phyloP scores from a whole-genome alignment of 2,329 filamentous ascomycete species.

The Cyphellophora europaea region DNA sequence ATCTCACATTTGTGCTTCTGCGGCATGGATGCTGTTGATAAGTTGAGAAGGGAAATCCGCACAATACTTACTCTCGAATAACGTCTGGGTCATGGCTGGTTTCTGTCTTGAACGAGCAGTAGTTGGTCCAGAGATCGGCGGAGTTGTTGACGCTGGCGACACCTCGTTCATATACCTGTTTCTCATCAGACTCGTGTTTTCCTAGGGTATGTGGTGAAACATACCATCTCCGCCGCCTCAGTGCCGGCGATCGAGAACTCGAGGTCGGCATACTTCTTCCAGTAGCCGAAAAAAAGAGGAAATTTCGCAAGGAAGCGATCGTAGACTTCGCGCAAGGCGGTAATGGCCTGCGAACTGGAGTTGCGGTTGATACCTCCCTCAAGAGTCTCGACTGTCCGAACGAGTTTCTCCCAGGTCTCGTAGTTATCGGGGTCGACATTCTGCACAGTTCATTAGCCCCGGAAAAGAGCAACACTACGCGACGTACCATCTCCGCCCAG shows the following conservation, averaged over 20 bases:
- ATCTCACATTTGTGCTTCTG: conserved; percentile 26
- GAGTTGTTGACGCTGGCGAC: conserved; percentile 88
- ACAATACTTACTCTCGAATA: conserved; percentile 97
- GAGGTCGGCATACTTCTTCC: conserved; percentile 98
- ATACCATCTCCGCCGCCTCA: conserved; percentile 92
- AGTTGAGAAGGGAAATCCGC: conserved; percentile 58
- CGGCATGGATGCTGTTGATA: conserved; percentile 25
- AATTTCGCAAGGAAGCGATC: conserved; percentile 92
- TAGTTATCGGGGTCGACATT: conserved; percentile 75
- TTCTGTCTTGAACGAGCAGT: conserved; percentile 96
- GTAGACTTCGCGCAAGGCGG: conserved; percentile 76
- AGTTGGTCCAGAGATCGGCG: conserved; percentile 94
- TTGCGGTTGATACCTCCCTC: conserved; percentile 95
- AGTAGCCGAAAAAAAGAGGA: conserved; percentile 92
- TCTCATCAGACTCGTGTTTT: no score
- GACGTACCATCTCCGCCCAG: conserved; percentile 64
- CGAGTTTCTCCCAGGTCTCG: conserved; percentile 87
- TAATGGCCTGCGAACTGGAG: conserved; percentile 87
- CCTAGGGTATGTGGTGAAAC: no score
- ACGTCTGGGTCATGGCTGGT: conserved; percentile 89
- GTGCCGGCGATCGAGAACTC: conserved; percentile 96
- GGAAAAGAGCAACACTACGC: not conserved
- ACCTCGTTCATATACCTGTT: conserved; percentile 85
- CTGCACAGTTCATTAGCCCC: conserved; percentile 25
- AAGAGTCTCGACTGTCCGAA: conserved; percentile 70